A percentile compares a stretch with the other conserved stretches of the same genome.
Evolutionary conservation across 176 grass and related monocot genomes (phyloP).

Genomic region (Lolium rigidum): DNA sequence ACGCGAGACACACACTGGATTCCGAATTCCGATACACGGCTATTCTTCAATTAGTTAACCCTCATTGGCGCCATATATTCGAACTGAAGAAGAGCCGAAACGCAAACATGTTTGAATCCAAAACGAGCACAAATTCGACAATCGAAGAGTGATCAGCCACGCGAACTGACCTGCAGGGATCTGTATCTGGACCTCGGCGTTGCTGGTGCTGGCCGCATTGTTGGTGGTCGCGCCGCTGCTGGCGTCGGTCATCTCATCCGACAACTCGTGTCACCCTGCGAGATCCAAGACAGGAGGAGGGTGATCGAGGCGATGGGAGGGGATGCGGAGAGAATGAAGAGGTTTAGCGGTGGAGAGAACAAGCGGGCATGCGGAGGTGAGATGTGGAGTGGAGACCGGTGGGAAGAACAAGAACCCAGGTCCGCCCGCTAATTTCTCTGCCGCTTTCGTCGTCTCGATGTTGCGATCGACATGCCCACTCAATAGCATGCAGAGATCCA

Average conservation of each 20-base stretch:
- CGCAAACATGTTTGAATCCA: background rate
- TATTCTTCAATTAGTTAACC: background rate
- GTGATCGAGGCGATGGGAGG: background rate
- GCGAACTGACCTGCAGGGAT: slow-evolving; percentile 45
- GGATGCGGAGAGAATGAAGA: slow-evolving; percentile 9
- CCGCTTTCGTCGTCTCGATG: slow-evolving; percentile 1
- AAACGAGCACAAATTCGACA: background rate
- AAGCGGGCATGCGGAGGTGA: slow-evolving; percentile 25
- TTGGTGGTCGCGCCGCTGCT: background rate
- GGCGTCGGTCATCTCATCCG: slow-evolving; percentile 47
- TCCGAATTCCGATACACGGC: too few relatives aligned
- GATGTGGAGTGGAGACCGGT: slow-evolving; percentile 15
- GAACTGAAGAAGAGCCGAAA: background rate
- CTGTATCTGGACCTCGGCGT: slow-evolving; percentile 53
- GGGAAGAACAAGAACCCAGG: slow-evolving; percentile 6
- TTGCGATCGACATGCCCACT: background rate
- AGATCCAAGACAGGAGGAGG: slow-evolving; percentile 35
- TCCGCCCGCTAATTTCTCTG: slow-evolving; percentile 26
- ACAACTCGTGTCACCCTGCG: background rate
- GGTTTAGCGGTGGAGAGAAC: slow-evolving; percentile 37
- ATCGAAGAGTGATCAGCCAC: background rate
- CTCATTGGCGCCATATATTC: background rate
- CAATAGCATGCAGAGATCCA: background rate
- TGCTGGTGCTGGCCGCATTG: background rate
- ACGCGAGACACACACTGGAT: too few relatives aligned